Percentiles rank a stretch among this genome's conserved stretches.
Conservation (phyloP, 192 early-diverging fungal genomes). For the Rhizophagus sp. region DNA sequence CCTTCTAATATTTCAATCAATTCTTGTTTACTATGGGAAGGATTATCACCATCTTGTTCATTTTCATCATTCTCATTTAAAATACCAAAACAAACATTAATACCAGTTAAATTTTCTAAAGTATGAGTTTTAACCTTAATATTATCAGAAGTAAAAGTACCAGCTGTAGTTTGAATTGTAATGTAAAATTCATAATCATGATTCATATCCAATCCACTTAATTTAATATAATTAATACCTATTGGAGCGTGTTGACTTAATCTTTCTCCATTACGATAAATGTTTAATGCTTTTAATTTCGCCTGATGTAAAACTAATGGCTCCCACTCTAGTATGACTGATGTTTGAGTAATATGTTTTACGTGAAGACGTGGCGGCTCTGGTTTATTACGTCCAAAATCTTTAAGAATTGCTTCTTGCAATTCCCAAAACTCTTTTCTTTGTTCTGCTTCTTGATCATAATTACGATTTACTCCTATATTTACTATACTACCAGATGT, state of each 20-base stretch:
- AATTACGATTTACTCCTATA: conserved; percentile 90
- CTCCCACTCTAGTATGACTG: conserved; percentile 90
- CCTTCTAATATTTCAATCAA: conserved; percentile 75
- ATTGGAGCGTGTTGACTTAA: conserved; percentile 62
- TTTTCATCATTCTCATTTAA: conserved; percentile 65
- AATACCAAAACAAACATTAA: conserved; percentile 91
- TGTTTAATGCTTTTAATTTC: conserved; percentile 81
- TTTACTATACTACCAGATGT: conserved; percentile 94
- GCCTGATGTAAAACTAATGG: conserved; percentile 81
- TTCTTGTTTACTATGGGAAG: conserved; percentile 61
- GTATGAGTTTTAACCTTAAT: conserved; percentile 82
- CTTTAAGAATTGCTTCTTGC: conserved; percentile 81
- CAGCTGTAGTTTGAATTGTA: conserved; percentile 91
- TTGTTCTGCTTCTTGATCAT: conserved; percentile 79
- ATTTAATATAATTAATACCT: conserved; percentile 64
- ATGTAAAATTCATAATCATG: conserved; percentile 90
- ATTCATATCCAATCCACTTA: conserved; percentile 88
- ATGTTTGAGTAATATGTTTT: conserved; percentile 82
- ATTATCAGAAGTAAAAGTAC: conserved; percentile 75
- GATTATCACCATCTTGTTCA: conserved; percentile 10
- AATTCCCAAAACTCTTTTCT: conserved; percentile 78
- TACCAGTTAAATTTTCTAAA: conserved; percentile 97
- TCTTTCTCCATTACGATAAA: conserved; percentile 88
- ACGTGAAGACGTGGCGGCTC: conserved; percentile 76
- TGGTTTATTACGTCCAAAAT: conserved; percentile 79